A percentile compares a stretch with the other conserved stretches of the same genome.
Evolutionary conservation across 2,329 filamentous ascomycete species (phyloP).

Genomic region (Alternaria triticimaculans): DNA sequence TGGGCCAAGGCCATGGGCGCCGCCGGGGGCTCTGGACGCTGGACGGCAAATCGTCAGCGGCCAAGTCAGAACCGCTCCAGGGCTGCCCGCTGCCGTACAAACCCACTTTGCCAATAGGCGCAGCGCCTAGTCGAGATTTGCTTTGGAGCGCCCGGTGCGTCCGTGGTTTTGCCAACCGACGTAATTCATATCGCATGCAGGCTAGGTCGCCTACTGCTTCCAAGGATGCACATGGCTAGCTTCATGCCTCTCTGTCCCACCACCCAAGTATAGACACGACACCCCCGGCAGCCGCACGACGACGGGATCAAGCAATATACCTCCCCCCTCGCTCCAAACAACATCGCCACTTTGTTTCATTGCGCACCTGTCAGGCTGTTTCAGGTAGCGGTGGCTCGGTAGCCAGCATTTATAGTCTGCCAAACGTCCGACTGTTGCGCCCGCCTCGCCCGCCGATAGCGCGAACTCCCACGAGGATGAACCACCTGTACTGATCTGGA

Average conservation of each 20-base stretch:
- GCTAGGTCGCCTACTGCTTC: conserved; percentile 1
- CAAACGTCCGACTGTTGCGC: conserved; percentile 5
- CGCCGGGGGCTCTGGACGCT: background rate
- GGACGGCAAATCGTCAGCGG: background rate
- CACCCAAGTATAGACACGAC: conserved; percentile 11
- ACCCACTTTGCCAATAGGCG: background rate
- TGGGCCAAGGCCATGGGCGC: background rate
- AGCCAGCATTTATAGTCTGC: background rate
- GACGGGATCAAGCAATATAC: conserved; percentile 1
- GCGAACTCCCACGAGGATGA: conserved; percentile 19
- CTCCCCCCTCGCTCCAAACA: background rate
- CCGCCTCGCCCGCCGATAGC: conserved; percentile 17
- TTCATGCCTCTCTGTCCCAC: conserved; percentile 2
- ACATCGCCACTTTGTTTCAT: background rate
- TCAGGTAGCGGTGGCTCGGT: conserved; percentile 6
- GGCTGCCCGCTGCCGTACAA: background rate
- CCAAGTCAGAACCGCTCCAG: conserved; percentile 1
- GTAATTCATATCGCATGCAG: background rate
- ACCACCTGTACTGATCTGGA: conserved; percentile 18
- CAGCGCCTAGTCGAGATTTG: background rate
- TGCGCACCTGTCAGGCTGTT: background rate
- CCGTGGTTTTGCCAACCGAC: conserved; percentile 5
- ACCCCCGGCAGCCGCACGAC: background rate
- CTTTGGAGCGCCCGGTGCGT: background rate
- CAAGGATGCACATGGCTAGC: background rate